phyloP scores from a whole-genome alignment of 2,329 filamentous ascomycete genomes.

The Davidsoniella virescens region DNA sequence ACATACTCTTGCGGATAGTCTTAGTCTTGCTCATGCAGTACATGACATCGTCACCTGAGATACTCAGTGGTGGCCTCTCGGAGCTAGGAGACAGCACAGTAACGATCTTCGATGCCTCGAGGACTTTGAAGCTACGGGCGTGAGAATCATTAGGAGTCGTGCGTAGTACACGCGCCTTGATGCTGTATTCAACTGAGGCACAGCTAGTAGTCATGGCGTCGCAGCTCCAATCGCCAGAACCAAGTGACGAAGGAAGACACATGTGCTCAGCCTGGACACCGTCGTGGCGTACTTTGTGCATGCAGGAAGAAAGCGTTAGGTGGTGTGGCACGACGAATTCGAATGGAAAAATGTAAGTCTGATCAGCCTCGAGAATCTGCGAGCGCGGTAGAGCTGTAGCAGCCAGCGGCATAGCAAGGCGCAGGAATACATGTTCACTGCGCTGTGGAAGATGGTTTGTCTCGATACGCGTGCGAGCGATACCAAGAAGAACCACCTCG shows the following conservation, averaged over 20 bases:
- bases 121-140: constrained; percentile 18
- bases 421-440: constrained; percentile 37
- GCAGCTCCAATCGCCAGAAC: constrained; percentile 13
- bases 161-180: constrained; percentile 30
- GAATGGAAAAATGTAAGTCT: constrained; percentile 37
- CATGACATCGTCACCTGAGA: constrained; percentile 30
- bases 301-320: constrained; percentile 40
- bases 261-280: constrained; percentile 35
- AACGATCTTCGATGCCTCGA: constrained; percentile 29
- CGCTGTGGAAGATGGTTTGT: constrained; percentile 32
- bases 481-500: constrained; percentile 37
- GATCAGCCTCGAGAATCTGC: constrained; percentile 31
- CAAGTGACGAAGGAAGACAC: constrained; percentile 35
- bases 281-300: constrained; percentile 29
- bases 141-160: constrained; percentile 18
- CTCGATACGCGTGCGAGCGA: constrained; percentile 33
- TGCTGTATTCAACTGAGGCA: constrained; percentile 35
- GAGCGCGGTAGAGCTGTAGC: constrained; percentile 30
- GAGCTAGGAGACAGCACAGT: constrained; percentile 34
- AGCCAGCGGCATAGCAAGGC: constrained; percentile 36
- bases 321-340: constrained; percentile 42
- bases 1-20: constrained; percentile 34
- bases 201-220: constrained; percentile 40
- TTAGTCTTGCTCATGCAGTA: constrained; percentile 37
- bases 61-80: constrained; percentile 35